Evolutionary conservation across 139 green algal species (phyloP), one percentile per base, ranked within the genome.

Genomic region (Nannochloris sp.): DNA sequence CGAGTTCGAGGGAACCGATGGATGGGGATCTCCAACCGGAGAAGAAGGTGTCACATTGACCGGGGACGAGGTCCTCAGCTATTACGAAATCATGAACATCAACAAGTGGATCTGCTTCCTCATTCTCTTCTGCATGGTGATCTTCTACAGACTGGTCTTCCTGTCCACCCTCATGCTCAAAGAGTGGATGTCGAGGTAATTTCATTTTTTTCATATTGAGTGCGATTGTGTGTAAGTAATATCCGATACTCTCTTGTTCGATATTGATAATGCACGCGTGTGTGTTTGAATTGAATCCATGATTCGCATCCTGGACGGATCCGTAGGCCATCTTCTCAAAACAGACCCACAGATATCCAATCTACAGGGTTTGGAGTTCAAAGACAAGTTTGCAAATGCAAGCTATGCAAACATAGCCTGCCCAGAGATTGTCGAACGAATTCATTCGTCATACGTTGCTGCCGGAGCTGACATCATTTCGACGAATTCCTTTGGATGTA

Each of bases 401-500:
- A 44, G 68, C 16, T 62, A 83, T n/a, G 81, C 81, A 5, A 82
- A 81, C 43, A 29, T 65, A 3, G 44, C 63, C 20, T 31, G 11
- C 0, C 81, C 81, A 14, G 65, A 78, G 0, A 20, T 63, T 20
- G 73, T 87, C 11, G 2, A 26, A 50, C 20, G 12, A 13, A 63
- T 75, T 20, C 82, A 88, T 49, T 1, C 3, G 0, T 65, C 46
- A 1, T 88, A 86, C 67, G 46, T 84, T 10, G 33, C n/a, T 4
- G 73, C 76, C 6, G 80, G 80, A 16, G 62, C 56, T 2, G 20
- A 74, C 14, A 56, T 79, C 9, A 76, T 88, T 36, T 86, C 77
- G 2, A 76, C 61, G 14, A 88, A 88, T 73, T 80, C 59, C 14
- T 88, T 88, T 53, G 58, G 62, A 0, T 77, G 71, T 12, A 87